A percentile compares a stretch with the other conserved stretches of the same genome.
Evolutionary conservation across 2,329 filamentous ascomycete species (phyloP).

Genomic region (Colletotrichum horii): DNA sequence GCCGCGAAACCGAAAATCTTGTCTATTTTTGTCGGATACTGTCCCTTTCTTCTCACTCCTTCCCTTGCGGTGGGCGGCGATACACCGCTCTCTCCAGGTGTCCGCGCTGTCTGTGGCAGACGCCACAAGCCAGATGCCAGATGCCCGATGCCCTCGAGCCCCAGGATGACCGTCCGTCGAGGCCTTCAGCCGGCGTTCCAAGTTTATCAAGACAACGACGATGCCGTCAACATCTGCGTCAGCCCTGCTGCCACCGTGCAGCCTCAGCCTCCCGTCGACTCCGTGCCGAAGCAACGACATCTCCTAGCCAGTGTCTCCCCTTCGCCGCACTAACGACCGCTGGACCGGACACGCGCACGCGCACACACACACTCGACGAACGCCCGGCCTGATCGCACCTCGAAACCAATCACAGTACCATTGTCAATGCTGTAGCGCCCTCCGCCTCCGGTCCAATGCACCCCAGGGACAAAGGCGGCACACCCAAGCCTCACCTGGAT

Average conservation of each 20-base stretch:
- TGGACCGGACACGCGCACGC: background rate
- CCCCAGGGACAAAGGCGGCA: background rate
- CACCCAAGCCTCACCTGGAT: background rate
- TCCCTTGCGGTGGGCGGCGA: background rate
- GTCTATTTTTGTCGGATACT: conserved; percentile 2
- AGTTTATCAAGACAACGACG: background rate
- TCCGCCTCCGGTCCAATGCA: background rate
- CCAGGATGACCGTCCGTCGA: background rate
- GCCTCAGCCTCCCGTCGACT: background rate
- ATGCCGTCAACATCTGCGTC: background rate
- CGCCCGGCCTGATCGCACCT: conserved; percentile 14
- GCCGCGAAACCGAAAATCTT: background rate
- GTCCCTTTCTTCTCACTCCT: background rate
- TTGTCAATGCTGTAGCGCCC: background rate
- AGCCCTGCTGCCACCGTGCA: background rate
- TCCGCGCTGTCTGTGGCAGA: background rate
- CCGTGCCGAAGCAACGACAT: background rate
- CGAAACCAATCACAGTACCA: background rate
- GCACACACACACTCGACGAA: background rate
- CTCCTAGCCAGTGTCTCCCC: background rate
- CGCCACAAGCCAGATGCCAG: background rate
- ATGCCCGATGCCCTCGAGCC: background rate
- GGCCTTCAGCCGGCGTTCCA: background rate
- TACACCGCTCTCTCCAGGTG: background rate
- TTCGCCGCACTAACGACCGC: background rate